phyloP scores from a whole-genome alignment of 148 eudicot species.

The Vaccinium macrocarpon region DNA sequence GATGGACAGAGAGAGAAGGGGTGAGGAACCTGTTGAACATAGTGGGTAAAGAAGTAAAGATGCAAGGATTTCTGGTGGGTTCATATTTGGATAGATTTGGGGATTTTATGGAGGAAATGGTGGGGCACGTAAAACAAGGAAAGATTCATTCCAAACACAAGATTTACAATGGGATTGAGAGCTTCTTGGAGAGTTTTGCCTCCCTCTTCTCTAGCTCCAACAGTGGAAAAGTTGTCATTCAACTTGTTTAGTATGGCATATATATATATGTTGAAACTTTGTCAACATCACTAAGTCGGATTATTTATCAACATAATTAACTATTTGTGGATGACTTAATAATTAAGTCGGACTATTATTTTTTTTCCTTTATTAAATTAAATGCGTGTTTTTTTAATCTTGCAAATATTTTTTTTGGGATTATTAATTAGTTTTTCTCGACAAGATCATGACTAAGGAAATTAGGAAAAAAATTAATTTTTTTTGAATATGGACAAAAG shows the following conservation, averaged over 20 bases:
- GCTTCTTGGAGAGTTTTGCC: constrained; percentile 28
- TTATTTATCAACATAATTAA: too few relatives aligned
- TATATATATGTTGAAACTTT: too few relatives aligned
- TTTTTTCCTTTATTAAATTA: too few relatives aligned
- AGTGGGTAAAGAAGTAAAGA: constrained; percentile 41
- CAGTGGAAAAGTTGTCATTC: constrained; percentile 34
- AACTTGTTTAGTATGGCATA: constrained; percentile 11
- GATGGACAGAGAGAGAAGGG: constrained; percentile 39
- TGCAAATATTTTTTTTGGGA: too few relatives aligned
- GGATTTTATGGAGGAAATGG: constrained; percentile 33
- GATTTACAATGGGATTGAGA: constrained; percentile 27
- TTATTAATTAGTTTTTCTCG: too few relatives aligned
- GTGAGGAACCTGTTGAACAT: constrained; percentile 36
- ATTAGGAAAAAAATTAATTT: too few relatives aligned
- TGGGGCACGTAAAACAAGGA: constrained; percentile 24
- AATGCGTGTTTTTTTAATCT: too few relatives aligned
- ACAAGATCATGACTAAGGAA: too few relatives aligned
- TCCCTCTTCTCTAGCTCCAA: constrained; percentile 39
- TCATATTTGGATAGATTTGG: constrained; percentile 16
- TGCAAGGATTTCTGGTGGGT: constrained; percentile 31
- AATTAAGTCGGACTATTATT: too few relatives aligned
- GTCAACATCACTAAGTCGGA: too few relatives aligned
- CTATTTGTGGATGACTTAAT: too few relatives aligned
- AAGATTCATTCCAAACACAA: constrained; percentile 29
- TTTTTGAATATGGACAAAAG: too few relatives aligned